phyloP scores from a whole-genome alignment of 495 filamentous ascomycete species.

The Glarea lozoyensis region DNA sequence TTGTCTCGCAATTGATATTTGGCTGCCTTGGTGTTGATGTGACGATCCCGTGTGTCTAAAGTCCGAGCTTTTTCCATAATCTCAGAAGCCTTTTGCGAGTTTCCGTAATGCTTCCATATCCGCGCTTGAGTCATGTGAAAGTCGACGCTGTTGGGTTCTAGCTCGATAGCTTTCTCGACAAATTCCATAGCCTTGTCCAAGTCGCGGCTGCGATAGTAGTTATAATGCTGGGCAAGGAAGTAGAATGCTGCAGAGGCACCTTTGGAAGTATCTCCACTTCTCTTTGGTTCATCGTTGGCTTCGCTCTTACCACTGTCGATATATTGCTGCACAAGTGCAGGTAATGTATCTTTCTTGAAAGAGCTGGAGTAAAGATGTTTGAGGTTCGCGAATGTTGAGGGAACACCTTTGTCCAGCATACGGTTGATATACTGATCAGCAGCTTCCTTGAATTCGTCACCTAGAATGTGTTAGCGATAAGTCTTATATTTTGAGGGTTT shows the following conservation, averaged over 20 bases:
- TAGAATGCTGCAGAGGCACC: slow-evolving; percentile 74
- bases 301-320: slow-evolving; percentile 31
- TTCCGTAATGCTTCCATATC: slow-evolving; percentile 87
- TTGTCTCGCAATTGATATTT: slow-evolving; percentile 96
- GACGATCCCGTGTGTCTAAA: slow-evolving; percentile 81
- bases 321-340: slow-evolving; percentile 72
- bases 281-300: slow-evolving; percentile 39
- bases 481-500: no score
- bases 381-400: slow-evolving; percentile 91
- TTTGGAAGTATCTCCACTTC: slow-evolving; percentile 46
- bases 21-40: slow-evolving; percentile 96
- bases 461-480: slow-evolving; percentile 29
- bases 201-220: slow-evolving; percentile 81
- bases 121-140: slow-evolving; percentile 93
- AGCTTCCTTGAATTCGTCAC: slow-evolving; percentile 70
- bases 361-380: slow-evolving; percentile 78
- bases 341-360: slow-evolving; percentile 66
- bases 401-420: slow-evolving; percentile 92
- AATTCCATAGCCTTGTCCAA: slow-evolving; percentile 70
- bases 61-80: slow-evolving; percentile 81
- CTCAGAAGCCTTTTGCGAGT: slow-evolving; percentile 69
- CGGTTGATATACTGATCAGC: slow-evolving; percentile 73
- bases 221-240: slow-evolving; percentile 95
- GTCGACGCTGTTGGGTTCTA: slow-evolving; percentile 73
- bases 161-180: slow-evolving; percentile 74